phyloP scores from a whole-genome alignment of 306 rosid species.

The Sechiopsis laciniata region DNA sequence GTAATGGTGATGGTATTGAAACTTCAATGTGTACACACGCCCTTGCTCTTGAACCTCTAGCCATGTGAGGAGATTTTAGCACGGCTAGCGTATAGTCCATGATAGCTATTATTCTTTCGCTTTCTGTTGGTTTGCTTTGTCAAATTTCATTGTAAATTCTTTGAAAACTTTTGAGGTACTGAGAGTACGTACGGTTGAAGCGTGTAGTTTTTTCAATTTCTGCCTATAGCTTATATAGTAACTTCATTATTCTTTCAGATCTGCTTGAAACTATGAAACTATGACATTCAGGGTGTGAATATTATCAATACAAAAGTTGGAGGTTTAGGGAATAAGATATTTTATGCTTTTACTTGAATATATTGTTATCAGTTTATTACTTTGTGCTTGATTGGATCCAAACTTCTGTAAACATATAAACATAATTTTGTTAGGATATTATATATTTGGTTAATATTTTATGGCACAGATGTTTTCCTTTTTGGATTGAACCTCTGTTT shows the following conservation, averaged over 20 bases:
- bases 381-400: constrained; percentile 15
- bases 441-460: background rate
- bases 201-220: constrained; percentile 29
- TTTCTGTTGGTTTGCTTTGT: constrained; percentile 45
- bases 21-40: background rate
- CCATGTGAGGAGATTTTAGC: constrained; percentile 29
- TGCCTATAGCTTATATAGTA: constrained; percentile 16
- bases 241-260: constrained; percentile 17
- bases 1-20: constrained; percentile 11
- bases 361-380: constrained; percentile 1
- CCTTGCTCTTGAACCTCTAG: background rate
- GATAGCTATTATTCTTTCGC: constrained; percentile 26
- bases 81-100: constrained; percentile 32
- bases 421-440: no score
- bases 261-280: background rate
- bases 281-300: constrained; percentile 9
- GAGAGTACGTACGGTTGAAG: constrained; percentile 29
- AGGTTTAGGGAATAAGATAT: constrained; percentile 4
- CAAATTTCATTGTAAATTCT: constrained; percentile 58
- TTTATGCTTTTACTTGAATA: background rate
- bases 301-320: constrained; percentile 19
- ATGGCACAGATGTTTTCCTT: background rate
- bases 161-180: constrained; percentile 42
- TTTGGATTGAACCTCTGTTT: background rate
- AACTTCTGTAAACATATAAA: background rate